phyloP scores from a whole-genome alignment of 306 rosid genomes.

The Quercus wislizeni region DNA sequence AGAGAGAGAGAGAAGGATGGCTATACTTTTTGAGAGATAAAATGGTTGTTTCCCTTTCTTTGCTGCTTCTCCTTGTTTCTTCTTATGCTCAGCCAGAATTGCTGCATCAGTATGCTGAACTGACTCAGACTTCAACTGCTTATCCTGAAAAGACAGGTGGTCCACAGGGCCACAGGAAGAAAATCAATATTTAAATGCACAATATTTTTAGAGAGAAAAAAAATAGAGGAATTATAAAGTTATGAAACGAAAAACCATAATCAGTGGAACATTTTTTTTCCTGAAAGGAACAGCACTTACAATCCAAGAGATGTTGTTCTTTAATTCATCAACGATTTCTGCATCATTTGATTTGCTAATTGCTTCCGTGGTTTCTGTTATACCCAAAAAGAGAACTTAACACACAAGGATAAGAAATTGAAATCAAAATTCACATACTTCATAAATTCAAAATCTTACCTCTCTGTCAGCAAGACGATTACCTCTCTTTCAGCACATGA shows the following conservation, averaged over 20 bases:
- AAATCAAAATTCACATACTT: neutral
- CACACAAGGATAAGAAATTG: slow-evolving; percentile 1
- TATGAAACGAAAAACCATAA: neutral
- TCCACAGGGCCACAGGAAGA: neutral
- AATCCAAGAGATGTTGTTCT: slow-evolving; percentile 55
- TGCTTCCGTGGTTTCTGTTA: slow-evolving; percentile 55
- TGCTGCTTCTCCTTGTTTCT: slow-evolving; percentile 73
- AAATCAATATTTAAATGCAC: neutral
- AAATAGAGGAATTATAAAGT: neutral
- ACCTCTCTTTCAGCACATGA: slow-evolving; percentile 27
- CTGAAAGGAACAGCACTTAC: slow-evolving; percentile 36
- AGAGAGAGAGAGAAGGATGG: slow-evolving; percentile 9
- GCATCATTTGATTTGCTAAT: slow-evolving; percentile 48
- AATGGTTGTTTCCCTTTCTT: slow-evolving; percentile 74
- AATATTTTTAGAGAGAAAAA: slow-evolving; percentile 17
- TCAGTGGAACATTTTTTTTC: neutral
- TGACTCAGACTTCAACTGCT: slow-evolving; percentile 52
- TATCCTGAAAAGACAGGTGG: slow-evolving; percentile 50
- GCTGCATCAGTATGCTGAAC: slow-evolving; percentile 37
- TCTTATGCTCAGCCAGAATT: slow-evolving; percentile 67
- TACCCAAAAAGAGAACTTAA: slow-evolving; percentile 1
- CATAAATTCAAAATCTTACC: slow-evolving; percentile 18
- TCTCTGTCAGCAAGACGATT: slow-evolving; percentile 45
- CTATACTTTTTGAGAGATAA: slow-evolving; percentile 62
- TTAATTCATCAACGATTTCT: slow-evolving; percentile 45